Percentiles rank a stretch among this genome's conserved stretches.
These are phyloP conservation scores for Lophiostoma macrostomum DNA, from an alignment of 495 filamentous ascomycete genomes.

Conservation along the genomic window DNA sequence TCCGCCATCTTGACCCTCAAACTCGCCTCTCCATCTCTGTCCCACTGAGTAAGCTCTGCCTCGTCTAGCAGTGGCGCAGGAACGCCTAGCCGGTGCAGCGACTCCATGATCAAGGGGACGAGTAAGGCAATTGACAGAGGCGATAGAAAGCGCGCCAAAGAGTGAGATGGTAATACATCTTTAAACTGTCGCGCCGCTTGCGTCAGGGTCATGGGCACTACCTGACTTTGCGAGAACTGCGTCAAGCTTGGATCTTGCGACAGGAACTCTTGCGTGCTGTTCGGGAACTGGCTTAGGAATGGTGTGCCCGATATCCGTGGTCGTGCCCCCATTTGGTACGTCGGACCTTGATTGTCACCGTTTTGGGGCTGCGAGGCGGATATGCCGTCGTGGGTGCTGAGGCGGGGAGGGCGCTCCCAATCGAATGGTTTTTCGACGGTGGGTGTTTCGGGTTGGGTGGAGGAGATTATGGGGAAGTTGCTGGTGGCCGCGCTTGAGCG, in stretches of 20 bases:
- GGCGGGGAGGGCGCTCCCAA: slow-evolving; percentile 57
- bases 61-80: slow-evolving; percentile 58
- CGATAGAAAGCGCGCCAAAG: slow-evolving; percentile 89
- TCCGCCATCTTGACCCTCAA: slow-evolving; percentile 74
- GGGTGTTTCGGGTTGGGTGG: slow-evolving; percentile 79
- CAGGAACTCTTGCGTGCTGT: slow-evolving; percentile 57
- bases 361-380: slow-evolving; percentile 46
- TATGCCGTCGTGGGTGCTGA: slow-evolving; percentile 40
- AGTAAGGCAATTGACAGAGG: slow-evolving; percentile 72
- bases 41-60: slow-evolving; percentile 36
- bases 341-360: slow-evolving; percentile 35
- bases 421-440: slow-evolving; percentile 66
- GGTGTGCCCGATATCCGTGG: slow-evolving; percentile 32
- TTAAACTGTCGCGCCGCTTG: slow-evolving; percentile 83
- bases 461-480: slow-evolving; percentile 47
- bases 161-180: slow-evolving; percentile 79
- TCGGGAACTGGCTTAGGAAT: slow-evolving; percentile 23
- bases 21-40: slow-evolving; percentile 44
- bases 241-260: slow-evolving; percentile 87
- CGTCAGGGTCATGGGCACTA: slow-evolving; percentile 72
- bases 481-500: slow-evolving; percentile 14
- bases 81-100: slow-evolving; percentile 77
- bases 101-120: slow-evolving; percentile 72
- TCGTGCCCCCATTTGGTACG: slow-evolving; percentile 37
- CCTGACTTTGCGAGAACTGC: slow-evolving; percentile 84